A percentile compares a stretch with the other conserved stretches of the same genome.
phyloP scores from a whole-genome alignment of 2,329 filamentous ascomycete genomes.

The Neurospora sp. region DNA sequence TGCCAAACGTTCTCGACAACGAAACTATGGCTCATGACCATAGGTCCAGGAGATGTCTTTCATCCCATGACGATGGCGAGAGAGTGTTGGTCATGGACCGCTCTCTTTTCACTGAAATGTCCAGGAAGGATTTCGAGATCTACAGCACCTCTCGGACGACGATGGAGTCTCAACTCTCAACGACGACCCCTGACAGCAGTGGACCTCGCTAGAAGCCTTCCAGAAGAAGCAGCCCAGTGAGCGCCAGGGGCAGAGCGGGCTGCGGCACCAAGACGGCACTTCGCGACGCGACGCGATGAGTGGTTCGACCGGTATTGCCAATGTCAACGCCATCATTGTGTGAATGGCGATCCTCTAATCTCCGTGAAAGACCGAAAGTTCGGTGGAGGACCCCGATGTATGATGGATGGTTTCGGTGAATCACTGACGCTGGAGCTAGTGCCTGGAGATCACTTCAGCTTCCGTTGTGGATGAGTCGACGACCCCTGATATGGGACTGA shows the following conservation, averaged over 20 bases:
- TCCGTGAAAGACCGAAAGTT: not conserved
- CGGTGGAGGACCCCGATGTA: not conserved
- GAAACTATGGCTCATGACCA: not conserved
- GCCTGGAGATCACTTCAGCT: not conserved
- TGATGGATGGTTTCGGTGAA: not conserved
- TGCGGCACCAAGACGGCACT: not conserved
- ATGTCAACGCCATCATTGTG: not conserved
- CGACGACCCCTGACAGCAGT: not conserved
- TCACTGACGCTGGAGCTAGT: not conserved
- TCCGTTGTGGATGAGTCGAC: not conserved
- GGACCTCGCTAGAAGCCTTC: not conserved
- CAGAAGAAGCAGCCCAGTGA: not conserved
- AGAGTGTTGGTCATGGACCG: not conserved
- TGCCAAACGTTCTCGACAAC: not conserved
- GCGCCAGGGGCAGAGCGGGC: not conserved
- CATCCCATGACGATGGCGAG: not conserved
- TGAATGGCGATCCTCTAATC: not conserved
- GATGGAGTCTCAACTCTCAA: too few relatives aligned
- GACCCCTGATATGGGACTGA: not conserved
- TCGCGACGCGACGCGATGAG: not conserved
- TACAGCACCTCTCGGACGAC: too few relatives aligned
- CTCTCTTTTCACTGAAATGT: not conserved
- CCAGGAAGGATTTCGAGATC: not conserved
- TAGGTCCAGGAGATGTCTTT: not conserved
- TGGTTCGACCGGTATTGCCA: not conserved